Conservation (phyloP, 2,329 filamentous ascomycete genomes). For the Anthostomella pinea region DNA sequence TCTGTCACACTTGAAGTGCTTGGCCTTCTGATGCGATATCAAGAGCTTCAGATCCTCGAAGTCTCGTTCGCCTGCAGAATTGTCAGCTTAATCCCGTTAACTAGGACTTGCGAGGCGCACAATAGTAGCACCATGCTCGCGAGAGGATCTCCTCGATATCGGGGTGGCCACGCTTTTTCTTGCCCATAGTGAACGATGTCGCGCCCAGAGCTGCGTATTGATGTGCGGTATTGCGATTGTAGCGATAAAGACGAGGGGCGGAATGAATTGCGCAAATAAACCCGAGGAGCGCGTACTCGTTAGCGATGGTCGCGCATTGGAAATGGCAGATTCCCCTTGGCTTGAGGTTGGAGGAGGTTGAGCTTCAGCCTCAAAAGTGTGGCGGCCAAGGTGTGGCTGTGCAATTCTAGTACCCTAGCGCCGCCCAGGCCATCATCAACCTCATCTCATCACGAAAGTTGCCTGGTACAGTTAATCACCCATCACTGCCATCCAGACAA, state of each 20-base stretch:
- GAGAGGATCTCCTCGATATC: slow-evolving; percentile 83
- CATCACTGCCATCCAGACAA: too few relatives aligned
- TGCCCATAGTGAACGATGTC: slow-evolving; percentile 60
- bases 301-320: slow-evolving; percentile 2
- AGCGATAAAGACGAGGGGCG: neutral
- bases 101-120: slow-evolving; percentile 41
- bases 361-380: too few relatives aligned
- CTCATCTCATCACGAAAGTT: too few relatives aligned
- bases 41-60: slow-evolving; percentile 97
- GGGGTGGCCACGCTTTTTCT: slow-evolving; percentile 85
- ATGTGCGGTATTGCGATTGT: too few relatives aligned
- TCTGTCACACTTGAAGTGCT: slow-evolving; percentile 96
- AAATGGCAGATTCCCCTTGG: slow-evolving; percentile 3
- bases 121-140: slow-evolving; percentile 98
- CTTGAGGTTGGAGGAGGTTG: too few relatives aligned
- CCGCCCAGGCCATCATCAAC: too few relatives aligned
- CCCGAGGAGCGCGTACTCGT: too few relatives aligned
- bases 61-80: slow-evolving; percentile 71
- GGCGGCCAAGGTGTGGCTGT: too few relatives aligned
- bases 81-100: slow-evolving; percentile 23
- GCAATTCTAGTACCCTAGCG: too few relatives aligned
- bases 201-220: neutral
- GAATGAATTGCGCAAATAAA: neutral
- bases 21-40: slow-evolving; percentile 97
- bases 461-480: too few relatives aligned